phyloP scores from a whole-genome alignment of 495 filamentous ascomycete species.

The Penicillium macrosclerotiorum region DNA sequence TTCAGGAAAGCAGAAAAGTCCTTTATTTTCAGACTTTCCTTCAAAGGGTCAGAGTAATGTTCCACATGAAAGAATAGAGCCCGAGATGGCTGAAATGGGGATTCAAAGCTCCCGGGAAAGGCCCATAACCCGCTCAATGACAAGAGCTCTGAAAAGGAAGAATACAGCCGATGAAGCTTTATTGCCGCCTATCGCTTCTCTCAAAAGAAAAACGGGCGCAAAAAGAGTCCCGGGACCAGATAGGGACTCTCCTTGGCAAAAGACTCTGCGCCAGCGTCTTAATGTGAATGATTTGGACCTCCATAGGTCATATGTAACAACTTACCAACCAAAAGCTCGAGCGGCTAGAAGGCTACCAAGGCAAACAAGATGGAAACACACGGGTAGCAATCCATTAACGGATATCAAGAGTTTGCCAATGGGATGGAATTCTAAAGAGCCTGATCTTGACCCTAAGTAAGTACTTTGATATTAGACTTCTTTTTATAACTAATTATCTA shows the following conservation, averaged over 20 bases:
- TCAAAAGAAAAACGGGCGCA: not conserved
- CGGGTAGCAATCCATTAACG: not conserved
- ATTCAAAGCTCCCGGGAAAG: not conserved
- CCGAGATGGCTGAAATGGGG: too few species aligned
- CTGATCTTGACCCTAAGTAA: constrained; percentile 9
- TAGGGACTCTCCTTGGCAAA: not conserved
- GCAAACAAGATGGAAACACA: constrained; percentile 1
- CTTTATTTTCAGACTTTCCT: too few species aligned
- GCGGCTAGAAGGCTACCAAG: not conserved
- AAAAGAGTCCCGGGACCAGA: not conserved
- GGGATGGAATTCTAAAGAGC: constrained; percentile 8
- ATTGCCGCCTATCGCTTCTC: not conserved
- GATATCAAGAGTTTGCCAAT: not conserved
- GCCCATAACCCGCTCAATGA: not conserved
- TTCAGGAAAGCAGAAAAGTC: too few species aligned
- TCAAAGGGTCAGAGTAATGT: too few species aligned
- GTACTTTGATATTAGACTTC: not conserved
- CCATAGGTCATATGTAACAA: not conserved
- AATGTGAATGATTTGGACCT: not conserved
- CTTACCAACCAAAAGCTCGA: not conserved
- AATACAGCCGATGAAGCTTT: not conserved
- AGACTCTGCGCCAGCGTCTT: not conserved
- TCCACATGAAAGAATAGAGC: too few species aligned
- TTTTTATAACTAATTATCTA: not conserved
- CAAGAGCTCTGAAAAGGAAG: not conserved